These are phyloP conservation scores for Cladosporium sp. DNA, from an alignment of 2,329 filamentous ascomycete genomes.

Conservation along the genomic window DNA sequence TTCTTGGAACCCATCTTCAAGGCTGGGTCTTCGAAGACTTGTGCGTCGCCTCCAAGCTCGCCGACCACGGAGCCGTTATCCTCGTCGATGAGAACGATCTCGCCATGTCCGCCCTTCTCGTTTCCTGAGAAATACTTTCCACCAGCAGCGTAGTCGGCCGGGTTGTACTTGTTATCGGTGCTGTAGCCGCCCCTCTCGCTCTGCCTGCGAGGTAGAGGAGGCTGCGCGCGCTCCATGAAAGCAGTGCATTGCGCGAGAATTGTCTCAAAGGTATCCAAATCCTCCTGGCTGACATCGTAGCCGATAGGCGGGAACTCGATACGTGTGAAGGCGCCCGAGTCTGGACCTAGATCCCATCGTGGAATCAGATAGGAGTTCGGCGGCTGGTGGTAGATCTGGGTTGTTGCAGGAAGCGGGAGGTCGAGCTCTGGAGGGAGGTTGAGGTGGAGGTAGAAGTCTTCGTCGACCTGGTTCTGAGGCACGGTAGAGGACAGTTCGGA, in stretches of 20 bases:
- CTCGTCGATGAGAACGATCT: constrained; percentile 91
- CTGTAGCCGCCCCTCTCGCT: constrained; percentile 31
- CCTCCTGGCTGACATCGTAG: constrained; percentile 76
- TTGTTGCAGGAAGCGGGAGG: constrained; percentile 86
- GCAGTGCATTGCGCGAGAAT: constrained; percentile 97
- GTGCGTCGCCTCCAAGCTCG: constrained; percentile 77
- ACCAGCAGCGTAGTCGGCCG: constrained; percentile 73
- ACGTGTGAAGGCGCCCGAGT: constrained; percentile 84
- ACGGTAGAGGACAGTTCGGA: constrained; percentile 53
- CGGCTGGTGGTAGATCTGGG: constrained; percentile 94
- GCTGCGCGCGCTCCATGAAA: constrained; percentile 78
- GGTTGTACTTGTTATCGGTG: constrained; percentile 62
- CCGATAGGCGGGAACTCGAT: constrained; percentile 80
- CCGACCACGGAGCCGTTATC: constrained; percentile 94
- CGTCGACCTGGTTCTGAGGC: constrained; percentile 57
- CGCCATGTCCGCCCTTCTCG: constrained; percentile 48
- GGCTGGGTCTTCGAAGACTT: constrained; percentile 70
- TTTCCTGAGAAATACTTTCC: constrained; percentile 48
- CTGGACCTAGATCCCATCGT: constrained; percentile 85
- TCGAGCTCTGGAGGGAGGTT: constrained; percentile 93
- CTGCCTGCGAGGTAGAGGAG: constrained; percentile 41
- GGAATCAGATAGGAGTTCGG: constrained; percentile 91
- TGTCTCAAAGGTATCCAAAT: constrained; percentile 93
- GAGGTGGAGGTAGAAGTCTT: constrained; percentile 96
- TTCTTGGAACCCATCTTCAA: constrained; percentile 88